These are phyloP conservation scores for Venturia pyrina DNA, from an alignment of 2,329 filamentous ascomycete genomes.

Conservation along the genomic window DNA sequence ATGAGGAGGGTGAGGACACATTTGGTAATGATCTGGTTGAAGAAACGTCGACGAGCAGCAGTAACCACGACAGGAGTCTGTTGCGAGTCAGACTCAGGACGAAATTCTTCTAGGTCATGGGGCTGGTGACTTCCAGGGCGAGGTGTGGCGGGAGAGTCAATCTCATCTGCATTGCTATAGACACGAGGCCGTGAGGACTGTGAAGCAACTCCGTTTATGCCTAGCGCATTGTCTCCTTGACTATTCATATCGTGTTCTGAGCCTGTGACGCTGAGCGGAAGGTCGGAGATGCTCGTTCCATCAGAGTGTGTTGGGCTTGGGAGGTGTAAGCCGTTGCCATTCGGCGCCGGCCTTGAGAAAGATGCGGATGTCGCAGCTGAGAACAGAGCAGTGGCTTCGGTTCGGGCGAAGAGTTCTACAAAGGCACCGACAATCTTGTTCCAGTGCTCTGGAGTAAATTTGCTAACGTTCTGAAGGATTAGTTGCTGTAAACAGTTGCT, in stretches of 20 bases:
- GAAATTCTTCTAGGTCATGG: slow-evolving; percentile 67
- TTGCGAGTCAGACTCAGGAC: slow-evolving; percentile 46
- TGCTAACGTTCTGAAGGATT: slow-evolving; percentile 90
- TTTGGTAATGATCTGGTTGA: slow-evolving; percentile 98
- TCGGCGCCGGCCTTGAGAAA: slow-evolving; percentile 37
- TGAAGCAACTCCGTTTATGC: slow-evolving; percentile 31
- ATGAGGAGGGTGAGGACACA: slow-evolving; percentile 96
- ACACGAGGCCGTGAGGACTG: slow-evolving; percentile 22
- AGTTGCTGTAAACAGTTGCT: slow-evolving; percentile 97
- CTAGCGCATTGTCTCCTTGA: slow-evolving; percentile 29
- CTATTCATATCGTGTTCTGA: slow-evolving; percentile 19
- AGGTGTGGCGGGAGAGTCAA: slow-evolving; percentile 18
- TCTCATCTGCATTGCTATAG: slow-evolving; percentile 20
- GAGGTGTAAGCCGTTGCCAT: slow-evolving; percentile 39
- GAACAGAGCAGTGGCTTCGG: slow-evolving; percentile 91
- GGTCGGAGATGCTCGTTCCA: slow-evolving; percentile 23
- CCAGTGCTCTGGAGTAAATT: slow-evolving; percentile 85
- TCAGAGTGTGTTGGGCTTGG: slow-evolving; percentile 15
- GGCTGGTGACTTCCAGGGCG: slow-evolving; percentile 22
- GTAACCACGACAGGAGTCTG: slow-evolving; percentile 89
- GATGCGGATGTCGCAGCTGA: slow-evolving; percentile 57
- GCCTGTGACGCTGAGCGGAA: slow-evolving; percentile 23
- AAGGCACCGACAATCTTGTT: slow-evolving; percentile 90
- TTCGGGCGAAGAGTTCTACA: slow-evolving; percentile 87
- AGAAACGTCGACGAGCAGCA: slow-evolving; percentile 83